A percentile compares a stretch with the other conserved stretches of the same genome.
Evolutionary conservation across 179 eudicot species (phyloP).

Genomic region (Beta macrorhiza): DNA sequence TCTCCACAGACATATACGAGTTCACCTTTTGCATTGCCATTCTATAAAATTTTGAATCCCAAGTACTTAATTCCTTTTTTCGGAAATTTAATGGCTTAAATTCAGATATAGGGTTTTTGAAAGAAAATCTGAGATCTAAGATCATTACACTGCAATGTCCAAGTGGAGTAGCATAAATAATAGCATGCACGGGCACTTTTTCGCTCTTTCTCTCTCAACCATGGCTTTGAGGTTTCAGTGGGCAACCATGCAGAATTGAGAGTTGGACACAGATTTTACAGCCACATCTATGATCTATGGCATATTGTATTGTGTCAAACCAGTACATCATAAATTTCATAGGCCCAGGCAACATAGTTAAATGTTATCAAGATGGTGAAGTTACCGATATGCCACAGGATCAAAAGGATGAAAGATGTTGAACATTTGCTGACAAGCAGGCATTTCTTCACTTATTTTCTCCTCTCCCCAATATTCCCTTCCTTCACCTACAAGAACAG

Average conservation of each 20-base stretch:
- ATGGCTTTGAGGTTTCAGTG: neutral
- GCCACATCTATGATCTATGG: neutral
- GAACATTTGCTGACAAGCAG: conserved; percentile 87
- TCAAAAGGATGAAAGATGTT: conserved; percentile 99
- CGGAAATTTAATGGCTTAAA: neutral
- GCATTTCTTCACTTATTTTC: conserved; percentile 88
- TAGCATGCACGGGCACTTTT: neutral
- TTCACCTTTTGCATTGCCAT: neutral
- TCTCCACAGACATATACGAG: neutral
- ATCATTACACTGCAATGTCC: neutral
- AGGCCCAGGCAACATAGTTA: neutral
- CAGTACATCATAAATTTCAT: neutral
- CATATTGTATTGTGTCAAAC: neutral
- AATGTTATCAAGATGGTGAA: conserved; percentile 12
- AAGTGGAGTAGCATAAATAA: neutral
- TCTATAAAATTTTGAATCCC: neutral
- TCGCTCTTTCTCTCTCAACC: neutral
- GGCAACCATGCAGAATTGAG: neutral
- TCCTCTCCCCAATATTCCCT: conserved; percentile 84
- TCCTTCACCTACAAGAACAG: conserved; percentile 60
- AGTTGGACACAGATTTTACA: neutral
- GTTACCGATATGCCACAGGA: conserved; percentile 97
- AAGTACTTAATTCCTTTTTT: neutral
- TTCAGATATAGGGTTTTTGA: neutral
- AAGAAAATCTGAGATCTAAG: neutral